These are phyloP conservation scores for Melampsora americana DNA, from an alignment of 1,284 basidiomycete genomes.

Conservation along the genomic window DNA sequence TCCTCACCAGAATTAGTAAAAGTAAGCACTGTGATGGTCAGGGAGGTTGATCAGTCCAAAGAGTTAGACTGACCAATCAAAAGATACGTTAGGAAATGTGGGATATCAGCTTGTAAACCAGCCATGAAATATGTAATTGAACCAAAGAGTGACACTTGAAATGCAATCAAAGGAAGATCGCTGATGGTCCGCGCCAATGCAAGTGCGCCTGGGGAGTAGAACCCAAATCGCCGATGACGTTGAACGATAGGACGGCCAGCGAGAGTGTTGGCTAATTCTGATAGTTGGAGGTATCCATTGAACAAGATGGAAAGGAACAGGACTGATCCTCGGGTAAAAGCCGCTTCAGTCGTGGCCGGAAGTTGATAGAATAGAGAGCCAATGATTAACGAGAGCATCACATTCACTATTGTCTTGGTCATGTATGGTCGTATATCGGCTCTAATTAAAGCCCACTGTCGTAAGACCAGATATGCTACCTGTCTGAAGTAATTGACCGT, in stretches of 20 bases:
- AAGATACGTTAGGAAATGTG: constrained; percentile 32
- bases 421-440: constrained; percentile 49
- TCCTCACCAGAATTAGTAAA: constrained; percentile 49
- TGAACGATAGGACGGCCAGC: constrained; percentile 49
- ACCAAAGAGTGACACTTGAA: constrained; percentile 49
- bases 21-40: constrained; percentile 44
- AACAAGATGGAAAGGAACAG: constrained; percentile 49
- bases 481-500: constrained; percentile 48
- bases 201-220: constrained; percentile 49
- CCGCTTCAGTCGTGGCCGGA: constrained; percentile 46
- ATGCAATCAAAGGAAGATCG: constrained; percentile 50
- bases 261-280: constrained; percentile 49
- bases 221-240: constrained; percentile 50
- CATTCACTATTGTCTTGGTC: constrained; percentile 50
- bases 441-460: constrained; percentile 49
- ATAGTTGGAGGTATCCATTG: constrained; percentile 50
- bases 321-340: constrained; percentile 49
- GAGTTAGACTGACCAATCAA: constrained; percentile 23
- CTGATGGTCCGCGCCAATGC: constrained; percentile 49
- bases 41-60: background rate
- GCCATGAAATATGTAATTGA: constrained; percentile 51
- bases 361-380: constrained; percentile 50
- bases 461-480: constrained; percentile 47
- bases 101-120: constrained; percentile 47
- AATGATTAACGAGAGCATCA: constrained; percentile 48